Conservation (phyloP, 148 eudicot genomes). For the Fagopyrum homotropicum region DNA sequence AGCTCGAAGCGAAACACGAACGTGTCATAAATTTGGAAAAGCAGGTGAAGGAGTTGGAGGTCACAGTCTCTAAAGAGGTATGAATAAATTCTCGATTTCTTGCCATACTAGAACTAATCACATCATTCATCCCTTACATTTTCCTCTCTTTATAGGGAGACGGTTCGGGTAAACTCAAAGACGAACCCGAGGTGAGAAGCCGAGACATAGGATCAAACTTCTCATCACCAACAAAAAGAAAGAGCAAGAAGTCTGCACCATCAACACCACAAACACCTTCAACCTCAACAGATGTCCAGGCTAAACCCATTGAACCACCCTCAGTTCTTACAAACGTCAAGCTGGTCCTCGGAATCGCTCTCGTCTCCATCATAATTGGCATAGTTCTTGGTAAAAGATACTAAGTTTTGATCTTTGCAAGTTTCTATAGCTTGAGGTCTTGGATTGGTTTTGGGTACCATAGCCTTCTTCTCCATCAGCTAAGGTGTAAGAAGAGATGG, state of each 20-base stretch:
- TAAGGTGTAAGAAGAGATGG: conserved; percentile 1
- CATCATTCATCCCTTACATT: not conserved
- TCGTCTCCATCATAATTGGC: conserved; percentile 81
- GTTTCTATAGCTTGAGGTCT: not conserved
- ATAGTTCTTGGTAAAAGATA: conserved; percentile 78
- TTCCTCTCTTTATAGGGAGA: not conserved
- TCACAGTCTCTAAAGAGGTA: conserved; percentile 55
- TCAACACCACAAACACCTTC: conserved; percentile 33
- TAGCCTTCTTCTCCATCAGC: conserved; percentile 9
- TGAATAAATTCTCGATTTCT: not conserved
- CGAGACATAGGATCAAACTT: conserved; percentile 48
- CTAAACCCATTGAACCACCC: conserved; percentile 29
- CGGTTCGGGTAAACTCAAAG: conserved; percentile 15
- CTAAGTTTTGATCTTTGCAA: conserved; percentile 16
- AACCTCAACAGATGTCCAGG: conserved; percentile 25
- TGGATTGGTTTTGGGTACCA: conserved; percentile 5
- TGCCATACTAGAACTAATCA: not conserved
- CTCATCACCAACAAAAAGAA: conserved; percentile 54
- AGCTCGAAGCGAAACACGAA: conserved; percentile 60
- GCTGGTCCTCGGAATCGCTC: conserved; percentile 64
- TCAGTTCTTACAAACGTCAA: conserved; percentile 43
- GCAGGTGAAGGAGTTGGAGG: conserved; percentile 62
- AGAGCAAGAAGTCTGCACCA: conserved; percentile 61
- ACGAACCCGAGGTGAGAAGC: conserved; percentile 47
- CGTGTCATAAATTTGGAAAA: conserved; percentile 37